Percentiles rank a stretch among this genome's conserved stretches.
These are phyloP conservation scores for Xanthoceras sorbifolium DNA, from an alignment of 345 rosid genomes.

Conservation along the genomic window DNA sequence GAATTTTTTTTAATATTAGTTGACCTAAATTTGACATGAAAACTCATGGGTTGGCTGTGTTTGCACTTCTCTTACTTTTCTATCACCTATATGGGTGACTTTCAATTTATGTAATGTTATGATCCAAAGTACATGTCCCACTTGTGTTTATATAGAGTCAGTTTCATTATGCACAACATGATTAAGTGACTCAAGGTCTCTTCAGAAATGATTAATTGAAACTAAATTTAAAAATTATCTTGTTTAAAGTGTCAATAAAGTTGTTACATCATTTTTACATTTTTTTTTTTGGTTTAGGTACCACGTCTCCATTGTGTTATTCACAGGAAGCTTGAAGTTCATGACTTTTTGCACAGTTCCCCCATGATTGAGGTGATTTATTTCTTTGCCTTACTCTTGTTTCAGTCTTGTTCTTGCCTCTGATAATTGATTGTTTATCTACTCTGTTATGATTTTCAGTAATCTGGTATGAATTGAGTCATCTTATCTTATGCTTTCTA, in stretches of 20 bases:
- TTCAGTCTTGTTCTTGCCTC: not conserved
- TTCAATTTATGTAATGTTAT: not conserved
- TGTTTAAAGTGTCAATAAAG: not conserved
- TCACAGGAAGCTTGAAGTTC: constrained; percentile 71
- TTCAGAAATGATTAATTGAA: not conserved
- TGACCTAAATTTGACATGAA: not conserved
- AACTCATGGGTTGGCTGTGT: not conserved
- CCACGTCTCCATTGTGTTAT: constrained; percentile 88
- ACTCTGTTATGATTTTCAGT: not conserved
- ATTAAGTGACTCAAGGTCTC: not conserved
- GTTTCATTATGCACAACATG: not conserved
- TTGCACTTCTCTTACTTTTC: not conserved
- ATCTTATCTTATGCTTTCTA: not conserved
- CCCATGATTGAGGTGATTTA: constrained; percentile 59
- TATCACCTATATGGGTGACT: not conserved
- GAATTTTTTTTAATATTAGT: too few species aligned
- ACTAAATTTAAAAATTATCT: not conserved
- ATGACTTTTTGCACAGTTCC: constrained; percentile 55
- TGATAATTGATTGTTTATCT: not conserved
- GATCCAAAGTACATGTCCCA: not conserved
- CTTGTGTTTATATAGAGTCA: not conserved
- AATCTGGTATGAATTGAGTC: not conserved
- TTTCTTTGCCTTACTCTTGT: not conserved
- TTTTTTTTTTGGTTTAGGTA: constrained; percentile 46
- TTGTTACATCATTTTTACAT: not conserved